Evolutionary conservation across 2,329 filamentous ascomycete genomes (phyloP), one percentile per base, ranked within the genome.

Genomic region (Hypomyces rosellus): DNA sequence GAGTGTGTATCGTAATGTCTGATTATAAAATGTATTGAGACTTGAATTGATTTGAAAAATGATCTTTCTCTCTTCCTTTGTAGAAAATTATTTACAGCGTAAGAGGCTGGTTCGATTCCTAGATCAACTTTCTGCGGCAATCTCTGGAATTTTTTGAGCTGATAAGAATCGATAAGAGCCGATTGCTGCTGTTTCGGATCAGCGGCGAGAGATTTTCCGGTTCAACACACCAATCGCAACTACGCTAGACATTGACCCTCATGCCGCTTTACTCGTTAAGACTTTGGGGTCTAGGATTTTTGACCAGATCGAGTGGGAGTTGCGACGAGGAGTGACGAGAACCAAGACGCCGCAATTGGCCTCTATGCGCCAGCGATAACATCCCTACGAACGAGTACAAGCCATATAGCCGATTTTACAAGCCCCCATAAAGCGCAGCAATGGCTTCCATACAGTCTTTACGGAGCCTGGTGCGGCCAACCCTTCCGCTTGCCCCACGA

Each of bases 371-470:
- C 57, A 15, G 54, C 59, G 58, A 36, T 37, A 57, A 50, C 37
- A 20, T 34, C 22, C 45, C 33, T 33, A 12, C 37, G 30, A 46
- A 5, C 15, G n/a, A 12, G 34, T 22, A 45, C 14, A 41, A 20
- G 36, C 16, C n/a, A 49, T n/a, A 22, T 25, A 20, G n/a, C 41
- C 25, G 25, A 30, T 30, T 30, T 22, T 9, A 13, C 14, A 3
- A 12, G 5, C 11, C 25, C 1, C n/a, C 18, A 11, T 13, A n/a
- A 41, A 45, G 15, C 20, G 40, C 39, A 45, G 56, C 51, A 50
- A 73, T 73, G 70, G 69, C 69, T 37, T 67, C 69, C 54, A 60
- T 57, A 55, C 70, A 63, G 58, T 71, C 65, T 56, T 66, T 70
- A 56, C 74, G 67, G 61, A 71, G 64, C 66, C 73, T 74, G 59